These are phyloP conservation scores for Coemansia sp. DNA, from an alignment of 192 early-diverging fungal genomes.

Conservation along the genomic window DNA sequence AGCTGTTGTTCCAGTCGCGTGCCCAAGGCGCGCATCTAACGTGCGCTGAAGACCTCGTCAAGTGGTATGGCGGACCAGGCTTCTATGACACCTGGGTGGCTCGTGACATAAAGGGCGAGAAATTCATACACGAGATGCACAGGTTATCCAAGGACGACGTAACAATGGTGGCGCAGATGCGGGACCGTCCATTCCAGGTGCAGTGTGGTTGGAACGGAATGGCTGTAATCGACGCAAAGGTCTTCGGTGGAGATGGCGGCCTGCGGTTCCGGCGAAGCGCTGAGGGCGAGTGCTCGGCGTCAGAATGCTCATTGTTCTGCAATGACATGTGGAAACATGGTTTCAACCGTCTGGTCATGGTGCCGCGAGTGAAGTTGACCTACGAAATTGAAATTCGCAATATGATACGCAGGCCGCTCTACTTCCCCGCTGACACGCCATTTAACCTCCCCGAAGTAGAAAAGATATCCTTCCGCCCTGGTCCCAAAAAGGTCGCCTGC, in stretches of 20 bases:
- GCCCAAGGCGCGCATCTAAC: conserved; percentile 46
- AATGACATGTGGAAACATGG: conserved; percentile 49
- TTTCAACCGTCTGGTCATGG: conserved; percentile 26
- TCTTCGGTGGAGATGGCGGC: conserved; percentile 15
- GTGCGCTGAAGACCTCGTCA: conserved; percentile 52
- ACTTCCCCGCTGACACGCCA: conserved; percentile 21
- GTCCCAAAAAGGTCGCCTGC: conserved; percentile 32
- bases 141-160: conserved; percentile 29
- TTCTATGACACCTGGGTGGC: conserved; percentile 57
- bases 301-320: conserved; percentile 54
- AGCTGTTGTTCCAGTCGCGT: conserved; percentile 49
- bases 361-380: conserved; percentile 47
- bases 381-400: conserved; percentile 36
- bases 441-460: neutral
- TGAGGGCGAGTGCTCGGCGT: conserved; percentile 48
- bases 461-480: conserved; percentile 19
- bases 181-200: conserved; percentile 46
- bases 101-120: conserved; percentile 42
- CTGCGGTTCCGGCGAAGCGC: conserved; percentile 31
- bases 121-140: conserved; percentile 23
- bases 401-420: conserved; percentile 11
- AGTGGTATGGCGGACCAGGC: conserved; percentile 14
- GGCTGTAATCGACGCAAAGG: conserved; percentile 38
- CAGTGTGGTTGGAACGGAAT: conserved; percentile 57
- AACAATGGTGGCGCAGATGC: conserved; percentile 18